Evolutionary conservation across 331 rosid genomes (phyloP).

Genomic region (Malus hybrid): DNA sequence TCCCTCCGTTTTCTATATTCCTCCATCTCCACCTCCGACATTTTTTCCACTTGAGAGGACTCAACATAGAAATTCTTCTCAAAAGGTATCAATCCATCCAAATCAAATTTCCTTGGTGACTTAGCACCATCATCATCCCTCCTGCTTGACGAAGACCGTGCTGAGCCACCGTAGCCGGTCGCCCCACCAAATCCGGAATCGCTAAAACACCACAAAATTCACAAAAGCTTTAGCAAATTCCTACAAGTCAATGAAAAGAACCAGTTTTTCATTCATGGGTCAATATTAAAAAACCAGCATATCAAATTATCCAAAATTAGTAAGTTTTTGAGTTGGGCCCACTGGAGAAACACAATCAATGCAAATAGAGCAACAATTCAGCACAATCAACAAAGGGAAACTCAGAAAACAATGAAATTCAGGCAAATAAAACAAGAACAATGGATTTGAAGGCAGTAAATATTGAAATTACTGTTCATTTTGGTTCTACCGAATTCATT

Average conservation of each 20-base stretch:
- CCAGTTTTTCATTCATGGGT: no score
- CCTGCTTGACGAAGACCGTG: conserved; percentile 46
- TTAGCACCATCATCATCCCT: conserved; percentile 46
- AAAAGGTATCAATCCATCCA: conserved; percentile 86
- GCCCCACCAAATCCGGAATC: conserved; percentile 73
- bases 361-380: background rate
- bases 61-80: conserved; percentile 89
- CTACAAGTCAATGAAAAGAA: background rate
- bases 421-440: background rate
- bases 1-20: conserved; percentile 70
- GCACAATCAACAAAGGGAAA: background rate
- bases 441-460: background rate
- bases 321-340: background rate
- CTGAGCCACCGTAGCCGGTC: conserved; percentile 42
- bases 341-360: background rate
- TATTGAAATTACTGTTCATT: background rate
- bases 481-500: no score
- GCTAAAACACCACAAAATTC: conserved; percentile 28
- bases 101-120: conserved; percentile 57
- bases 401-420: background rate
- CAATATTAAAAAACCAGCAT: no score
- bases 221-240: conserved; percentile 6
- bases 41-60: conserved; percentile 60
- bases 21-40: conserved; percentile 72
- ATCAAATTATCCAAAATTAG: background rate